Percentiles rank a stretch among this genome's conserved stretches.
Conservation (phyloP, 2,329 filamentous ascomycete genomes). For the Clathrospora elynae region DNA sequence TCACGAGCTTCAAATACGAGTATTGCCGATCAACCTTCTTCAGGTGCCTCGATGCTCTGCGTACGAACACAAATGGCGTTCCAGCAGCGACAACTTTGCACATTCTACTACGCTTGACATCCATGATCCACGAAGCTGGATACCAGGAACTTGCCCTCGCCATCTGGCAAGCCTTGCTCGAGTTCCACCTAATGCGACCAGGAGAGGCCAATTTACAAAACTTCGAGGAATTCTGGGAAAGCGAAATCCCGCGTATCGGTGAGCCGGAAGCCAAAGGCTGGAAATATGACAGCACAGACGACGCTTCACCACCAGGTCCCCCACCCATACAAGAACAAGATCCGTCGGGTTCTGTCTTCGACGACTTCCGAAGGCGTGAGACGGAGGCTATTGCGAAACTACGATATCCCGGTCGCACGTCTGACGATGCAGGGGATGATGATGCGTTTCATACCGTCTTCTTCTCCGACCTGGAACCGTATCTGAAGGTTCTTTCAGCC, state of each 20-base stretch:
- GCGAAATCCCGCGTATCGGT: conserved; percentile 77
- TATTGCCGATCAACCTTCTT: conserved; percentile 64
- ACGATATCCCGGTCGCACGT: conserved; percentile 70
- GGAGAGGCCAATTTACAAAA: conserved; percentile 26
- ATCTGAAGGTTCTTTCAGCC: conserved; percentile 58
- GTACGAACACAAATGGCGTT: conserved; percentile 2
- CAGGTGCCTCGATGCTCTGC: conserved; percentile 58
- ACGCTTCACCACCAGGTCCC: conserved; percentile 10
- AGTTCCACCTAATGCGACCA: conserved; percentile 71
- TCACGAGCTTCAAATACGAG: conserved; percentile 71
- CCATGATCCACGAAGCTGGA: conserved; percentile 75
- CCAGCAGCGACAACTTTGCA: conserved; percentile 58
- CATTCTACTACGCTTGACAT: conserved; percentile 73
- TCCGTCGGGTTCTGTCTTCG: conserved; percentile 20
- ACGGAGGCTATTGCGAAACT: conserved; percentile 54
- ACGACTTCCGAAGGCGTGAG: conserved; percentile 57
- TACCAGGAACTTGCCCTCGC: conserved; percentile 77
- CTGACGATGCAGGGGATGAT: conserved; percentile 75
- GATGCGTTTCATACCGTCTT: conserved; percentile 85
- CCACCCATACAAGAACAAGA: conserved; percentile 6
- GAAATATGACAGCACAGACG: conserved; percentile 54
- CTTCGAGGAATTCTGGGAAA: conserved; percentile 85
- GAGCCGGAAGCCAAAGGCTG: conserved; percentile 75
- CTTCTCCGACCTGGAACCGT: conserved; percentile 72
- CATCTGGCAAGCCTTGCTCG: conserved; percentile 81